A percentile compares a stretch with the other conserved stretches of the same genome.
Conservation (phyloP, 495 filamentous ascomycete genomes). For the Penicillium lagena region DNA sequence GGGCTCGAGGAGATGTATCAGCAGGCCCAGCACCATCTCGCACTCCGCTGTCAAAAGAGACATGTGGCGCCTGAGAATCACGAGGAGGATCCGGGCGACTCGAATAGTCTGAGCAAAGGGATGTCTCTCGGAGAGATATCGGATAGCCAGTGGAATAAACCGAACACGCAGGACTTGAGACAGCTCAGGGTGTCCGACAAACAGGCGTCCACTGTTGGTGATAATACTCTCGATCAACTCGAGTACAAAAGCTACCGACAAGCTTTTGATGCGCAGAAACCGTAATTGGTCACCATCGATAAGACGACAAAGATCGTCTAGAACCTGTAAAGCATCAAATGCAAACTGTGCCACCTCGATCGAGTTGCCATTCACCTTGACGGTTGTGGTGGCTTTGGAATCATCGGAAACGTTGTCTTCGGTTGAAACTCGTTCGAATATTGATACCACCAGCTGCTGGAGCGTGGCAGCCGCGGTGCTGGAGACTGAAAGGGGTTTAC, state of each 20-base stretch:
- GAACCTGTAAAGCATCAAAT: slow-evolving; percentile 78
- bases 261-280: slow-evolving; percentile 66
- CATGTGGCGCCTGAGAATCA: slow-evolving; percentile 71
- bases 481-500: slow-evolving; percentile 86
- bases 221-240: slow-evolving; percentile 89
- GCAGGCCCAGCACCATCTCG: slow-evolving; percentile 74
- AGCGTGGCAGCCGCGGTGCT: slow-evolving; percentile 92
- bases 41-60: slow-evolving; percentile 70
- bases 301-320: slow-evolving; percentile 84
- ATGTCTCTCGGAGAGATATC: slow-evolving; percentile 67
- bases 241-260: slow-evolving; percentile 76
- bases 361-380: slow-evolving; percentile 48
- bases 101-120: slow-evolving; percentile 81
- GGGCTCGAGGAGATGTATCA: slow-evolving; percentile 84
- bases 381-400: slow-evolving; percentile 22
- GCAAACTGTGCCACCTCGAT: slow-evolving; percentile 68
- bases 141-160: slow-evolving; percentile 77
- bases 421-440: slow-evolving; percentile 81
- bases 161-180: slow-evolving; percentile 69
- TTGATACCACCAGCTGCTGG: slow-evolving; percentile 85
- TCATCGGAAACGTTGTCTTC: slow-evolving; percentile 67
- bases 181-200: slow-evolving; percentile 73
- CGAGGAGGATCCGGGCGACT: slow-evolving; percentile 71
- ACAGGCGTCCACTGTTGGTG: slow-evolving; percentile 74
- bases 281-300: slow-evolving; percentile 76